phyloP scores from a whole-genome alignment of 2,329 filamentous ascomycete species.

The Daldinia eschscholtzii region DNA sequence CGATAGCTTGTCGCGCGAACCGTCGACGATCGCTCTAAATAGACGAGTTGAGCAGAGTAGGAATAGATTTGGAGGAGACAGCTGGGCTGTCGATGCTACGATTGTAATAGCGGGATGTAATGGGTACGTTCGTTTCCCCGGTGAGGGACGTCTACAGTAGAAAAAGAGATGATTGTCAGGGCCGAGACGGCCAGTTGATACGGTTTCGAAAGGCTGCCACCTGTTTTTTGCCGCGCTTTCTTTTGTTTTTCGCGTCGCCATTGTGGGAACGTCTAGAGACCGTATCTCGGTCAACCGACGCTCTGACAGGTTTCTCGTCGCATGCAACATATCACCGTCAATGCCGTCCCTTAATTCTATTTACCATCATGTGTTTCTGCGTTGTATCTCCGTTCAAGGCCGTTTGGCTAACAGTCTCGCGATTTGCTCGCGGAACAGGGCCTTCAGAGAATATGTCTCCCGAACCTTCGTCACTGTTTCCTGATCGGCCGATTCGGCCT shows the following conservation, averaged over 20 bases:
- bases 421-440: slow-evolving; percentile 53
- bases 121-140: slow-evolving; percentile 48
- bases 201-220: background rate
- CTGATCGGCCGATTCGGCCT: slow-evolving; percentile 92
- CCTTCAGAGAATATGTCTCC: slow-evolving; percentile 70
- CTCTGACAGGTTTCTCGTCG: slow-evolving; percentile 24
- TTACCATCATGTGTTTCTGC: slow-evolving; percentile 44
- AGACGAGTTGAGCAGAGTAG: slow-evolving; percentile 27
- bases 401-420: slow-evolving; percentile 53
- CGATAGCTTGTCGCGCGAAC: slow-evolving; percentile 32
- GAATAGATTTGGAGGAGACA: slow-evolving; percentile 28
- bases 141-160: slow-evolving; percentile 17
- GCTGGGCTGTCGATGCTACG: slow-evolving; percentile 45
- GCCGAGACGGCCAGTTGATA: slow-evolving; percentile 10
- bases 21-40: slow-evolving; percentile 23
- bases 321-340: slow-evolving; percentile 9
- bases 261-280: slow-evolving; percentile 4
- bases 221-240: slow-evolving; percentile 1
- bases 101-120: slow-evolving; percentile 49
- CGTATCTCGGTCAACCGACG: background rate
- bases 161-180: slow-evolving; percentile 12
- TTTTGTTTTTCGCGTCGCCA: background rate
- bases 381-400: slow-evolving; percentile 42
- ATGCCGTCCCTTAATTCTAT: slow-evolving; percentile 27
- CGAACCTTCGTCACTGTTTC: slow-evolving; percentile 86